A percentile compares a stretch with the other conserved stretches of the same genome.
phyloP scores from a whole-genome alignment of 768 basidiomycete species.

The Collybiopsis luxurians region DNA sequence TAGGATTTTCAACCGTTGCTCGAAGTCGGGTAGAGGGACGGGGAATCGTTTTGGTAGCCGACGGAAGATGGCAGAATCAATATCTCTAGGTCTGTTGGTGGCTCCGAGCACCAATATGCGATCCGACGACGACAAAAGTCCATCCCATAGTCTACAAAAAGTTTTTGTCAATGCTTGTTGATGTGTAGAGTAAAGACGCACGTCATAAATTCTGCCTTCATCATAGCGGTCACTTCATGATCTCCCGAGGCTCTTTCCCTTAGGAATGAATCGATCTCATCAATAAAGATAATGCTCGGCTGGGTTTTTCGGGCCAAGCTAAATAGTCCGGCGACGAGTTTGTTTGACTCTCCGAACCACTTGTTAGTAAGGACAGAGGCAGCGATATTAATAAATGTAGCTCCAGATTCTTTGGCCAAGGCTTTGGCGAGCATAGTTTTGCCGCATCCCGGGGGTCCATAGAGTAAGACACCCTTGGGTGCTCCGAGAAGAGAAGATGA shows the following conservation, averaged over 20 bases:
- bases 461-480: conserved; percentile 94
- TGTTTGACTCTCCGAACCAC: conserved; percentile 91
- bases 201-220: conserved; percentile 97
- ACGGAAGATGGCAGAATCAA: conserved; percentile 81
- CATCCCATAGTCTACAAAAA: conserved; percentile 83
- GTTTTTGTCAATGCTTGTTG: not conserved
- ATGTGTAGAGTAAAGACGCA: conserved; percentile 31
- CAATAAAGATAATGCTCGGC: conserved; percentile 97
- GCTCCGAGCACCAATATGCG: conserved; percentile 91
- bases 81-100: conserved; percentile 93
- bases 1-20: conserved; percentile 85
- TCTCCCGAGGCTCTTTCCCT: conserved; percentile 84
- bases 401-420: conserved; percentile 94
- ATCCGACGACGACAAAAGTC: conserved; percentile 75
- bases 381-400: conserved; percentile 91
- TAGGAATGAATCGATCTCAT: conserved; percentile 96
- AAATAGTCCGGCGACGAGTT: conserved; percentile 92
- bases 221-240: conserved; percentile 98
- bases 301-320: conserved; percentile 91
- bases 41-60: conserved; percentile 99
- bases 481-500: conserved; percentile 82
- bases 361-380: conserved; percentile 74
- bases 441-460: conserved; percentile 96
- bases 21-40: conserved; percentile 71
- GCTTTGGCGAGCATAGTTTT: conserved; percentile 99